Evolutionary conservation across 1,139 yeast genomes (phyloP), one percentile per base, ranked within the genome.

Genomic region (Saccharomyces hybrid): DNA sequence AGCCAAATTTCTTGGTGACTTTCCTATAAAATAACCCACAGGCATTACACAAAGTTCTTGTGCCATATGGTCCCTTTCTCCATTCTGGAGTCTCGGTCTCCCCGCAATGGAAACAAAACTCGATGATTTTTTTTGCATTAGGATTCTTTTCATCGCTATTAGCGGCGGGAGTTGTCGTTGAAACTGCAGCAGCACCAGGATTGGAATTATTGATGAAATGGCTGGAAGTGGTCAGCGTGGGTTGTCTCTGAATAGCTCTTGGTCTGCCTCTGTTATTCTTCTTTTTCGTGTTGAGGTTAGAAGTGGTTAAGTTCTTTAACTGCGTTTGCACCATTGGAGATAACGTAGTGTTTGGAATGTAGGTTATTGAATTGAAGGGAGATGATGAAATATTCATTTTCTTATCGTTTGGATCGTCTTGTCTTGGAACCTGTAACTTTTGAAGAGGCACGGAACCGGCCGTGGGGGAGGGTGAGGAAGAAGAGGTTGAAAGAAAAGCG

Each of bases 61-160:
- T 82, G 0, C 91, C 91, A 57, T 83, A 81, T 1, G 93, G 95
- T 0, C 95, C 95, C 53, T 88, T 73, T 64, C 95, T 76, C 95
- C 95, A 86, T 67, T 86, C 95, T 1, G 95, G 93, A 0, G 95
- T 86, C 53, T 83, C 85, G 5, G 82, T 78, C 20, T 87, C 83
- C 1, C 88, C 88, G 69, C 95, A 87, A 59, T 79, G 83, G 46
- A 66, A 65, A 57, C 84, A 80, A 9, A 58, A 55, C 25, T 57
- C 56, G 9, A 58, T 55, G n/a, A 52, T 52, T 50, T 51, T n/a
- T 20, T 34, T 20, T 8, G 31, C 38, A 13, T 6, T 13, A 5
- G 59, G 47, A 53, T 55, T n/a, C 46, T 52, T 51, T 51, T 54
- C 38, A 49, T 47, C 3, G 50, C 47, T 5, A 50, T 51, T 51